phyloP scores from a whole-genome alignment of 2,329 filamentous ascomycete genomes.

The Phialophora macrospora region DNA sequence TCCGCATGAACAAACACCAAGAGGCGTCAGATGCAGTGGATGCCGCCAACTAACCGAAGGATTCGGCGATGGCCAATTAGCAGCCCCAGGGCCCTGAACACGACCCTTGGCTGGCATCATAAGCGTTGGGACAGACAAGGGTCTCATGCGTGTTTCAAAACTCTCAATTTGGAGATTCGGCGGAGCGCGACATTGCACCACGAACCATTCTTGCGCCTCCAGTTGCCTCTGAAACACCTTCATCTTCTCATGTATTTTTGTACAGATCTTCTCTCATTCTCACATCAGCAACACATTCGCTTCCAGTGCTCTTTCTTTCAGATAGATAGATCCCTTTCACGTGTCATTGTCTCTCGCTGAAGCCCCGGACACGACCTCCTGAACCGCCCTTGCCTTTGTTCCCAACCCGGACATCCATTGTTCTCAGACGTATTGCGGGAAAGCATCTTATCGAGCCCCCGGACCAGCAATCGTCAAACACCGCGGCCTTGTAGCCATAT shows the following conservation, averaged over 20 bases:
- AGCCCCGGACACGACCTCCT: background rate
- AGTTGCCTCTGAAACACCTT: conserved; percentile 9
- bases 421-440: conserved; percentile 6
- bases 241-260: conserved; percentile 1
- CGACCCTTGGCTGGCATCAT: conserved; percentile 15
- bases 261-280: conserved; percentile 11
- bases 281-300: conserved; percentile 3
- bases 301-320: background rate
- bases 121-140: conserved; percentile 3
- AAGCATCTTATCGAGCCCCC: background rate
- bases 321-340: conserved; percentile 6
- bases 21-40: background rate
- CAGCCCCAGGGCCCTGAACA: background rate
- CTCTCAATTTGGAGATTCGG: conserved; percentile 10
- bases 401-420: conserved; percentile 10
- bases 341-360: conserved; percentile 19
- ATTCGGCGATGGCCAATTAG: conserved; percentile 17
- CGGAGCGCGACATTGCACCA: conserved; percentile 4
- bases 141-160: conserved; percentile 1
- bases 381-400: conserved; percentile 17
- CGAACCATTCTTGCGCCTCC: conserved; percentile 1
- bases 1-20: background rate
- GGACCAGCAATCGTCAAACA: background rate
- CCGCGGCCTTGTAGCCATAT: background rate
- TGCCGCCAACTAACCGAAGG: conserved; percentile 19